phyloP scores from a whole-genome alignment of 805 yeast species.

The Saccharomycopsis sp. region DNA sequence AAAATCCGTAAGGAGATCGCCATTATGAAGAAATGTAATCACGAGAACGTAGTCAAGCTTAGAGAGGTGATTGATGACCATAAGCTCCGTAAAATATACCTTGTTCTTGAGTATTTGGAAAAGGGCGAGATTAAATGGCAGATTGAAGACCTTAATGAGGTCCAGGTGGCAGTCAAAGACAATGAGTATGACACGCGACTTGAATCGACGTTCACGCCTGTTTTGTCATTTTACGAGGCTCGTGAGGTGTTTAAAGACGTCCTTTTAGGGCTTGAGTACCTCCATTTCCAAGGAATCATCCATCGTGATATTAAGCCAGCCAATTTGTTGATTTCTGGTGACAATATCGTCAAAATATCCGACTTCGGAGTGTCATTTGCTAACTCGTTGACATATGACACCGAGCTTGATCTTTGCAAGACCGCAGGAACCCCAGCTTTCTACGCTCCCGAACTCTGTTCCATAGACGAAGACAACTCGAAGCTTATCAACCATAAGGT shows the following conservation, averaged over 20 bases:
- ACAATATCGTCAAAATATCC: conserved; percentile 79
- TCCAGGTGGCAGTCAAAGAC: too few species aligned
- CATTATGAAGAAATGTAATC: conserved; percentile 85
- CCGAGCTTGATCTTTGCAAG: conserved; percentile 81
- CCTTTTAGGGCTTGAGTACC: conserved; percentile 78
- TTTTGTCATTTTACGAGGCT: conserved; percentile 58
- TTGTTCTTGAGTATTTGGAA: conserved; percentile 84
- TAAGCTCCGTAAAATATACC: conserved; percentile 74
- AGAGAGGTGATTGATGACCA: conserved; percentile 85
- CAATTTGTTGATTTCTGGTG: conserved; percentile 64
- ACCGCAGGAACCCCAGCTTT: conserved; percentile 98
- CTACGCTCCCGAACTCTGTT: conserved; percentile 89
- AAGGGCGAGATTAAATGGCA: conserved; percentile 91
- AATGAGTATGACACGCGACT: conserved; percentile 18
- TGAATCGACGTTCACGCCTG: conserved; percentile 40
- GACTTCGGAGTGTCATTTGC: conserved; percentile 96
- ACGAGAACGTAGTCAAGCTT: conserved; percentile 86
- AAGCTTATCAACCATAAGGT: conserved; percentile 64
- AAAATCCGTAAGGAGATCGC: conserved; percentile 83
- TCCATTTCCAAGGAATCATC: conserved; percentile 84
- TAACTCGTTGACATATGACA: conserved; percentile 35
- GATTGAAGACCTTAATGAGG: conserved; percentile 25
- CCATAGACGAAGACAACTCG: conserved; percentile 39
- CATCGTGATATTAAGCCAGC: conserved; percentile 98
- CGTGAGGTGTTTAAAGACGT: conserved; percentile 77